Evolutionary conservation across 2,329 filamentous ascomycete species (phyloP).

Genomic region (Nigrospora oryzae): DNA sequence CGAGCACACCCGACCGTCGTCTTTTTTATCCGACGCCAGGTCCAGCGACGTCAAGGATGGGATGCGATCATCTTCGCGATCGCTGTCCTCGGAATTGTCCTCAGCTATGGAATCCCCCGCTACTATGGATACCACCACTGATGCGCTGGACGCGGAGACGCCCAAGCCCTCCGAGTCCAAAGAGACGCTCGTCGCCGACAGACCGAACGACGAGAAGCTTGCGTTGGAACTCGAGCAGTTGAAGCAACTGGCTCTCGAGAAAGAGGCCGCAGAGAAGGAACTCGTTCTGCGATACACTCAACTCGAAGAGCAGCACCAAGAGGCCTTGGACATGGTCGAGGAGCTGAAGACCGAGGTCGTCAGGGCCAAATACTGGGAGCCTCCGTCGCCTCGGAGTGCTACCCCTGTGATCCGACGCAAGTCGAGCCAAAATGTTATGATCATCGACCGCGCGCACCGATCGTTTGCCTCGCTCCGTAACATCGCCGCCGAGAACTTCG

Average conservation of each 20-base stretch:
- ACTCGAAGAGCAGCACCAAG: slow-evolving; percentile 72
- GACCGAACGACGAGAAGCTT: slow-evolving; percentile 32
- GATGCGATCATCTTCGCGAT: slow-evolving; percentile 70
- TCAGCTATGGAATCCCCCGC: slow-evolving; percentile 71
- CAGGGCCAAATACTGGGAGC: slow-evolving; percentile 58
- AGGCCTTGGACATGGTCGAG: slow-evolving; percentile 78
- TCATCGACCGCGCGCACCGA: slow-evolving; percentile 82
- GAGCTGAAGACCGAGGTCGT: slow-evolving; percentile 82
- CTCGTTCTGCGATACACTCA: slow-evolving; percentile 74
- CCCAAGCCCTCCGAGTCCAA: slow-evolving; percentile 33
- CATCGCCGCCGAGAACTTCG: slow-evolving; percentile 80
- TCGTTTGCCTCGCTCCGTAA: slow-evolving; percentile 86
- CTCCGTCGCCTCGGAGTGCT: slow-evolving; percentile 53
- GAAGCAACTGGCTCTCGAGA: slow-evolving; percentile 62
- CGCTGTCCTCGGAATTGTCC: slow-evolving; percentile 88
- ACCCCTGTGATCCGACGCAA: slow-evolving; percentile 83
- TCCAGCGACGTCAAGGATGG: slow-evolving; percentile 62
- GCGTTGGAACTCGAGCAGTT: slow-evolving; percentile 63
- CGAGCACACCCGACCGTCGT: slow-evolving; percentile 52
- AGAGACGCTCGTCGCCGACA: slow-evolving; percentile 25
- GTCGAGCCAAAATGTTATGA: slow-evolving; percentile 81
- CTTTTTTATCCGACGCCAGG: slow-evolving; percentile 76
- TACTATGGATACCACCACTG: slow-evolving; percentile 42
- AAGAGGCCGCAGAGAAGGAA: slow-evolving; percentile 64
- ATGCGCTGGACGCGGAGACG: slow-evolving; percentile 46